phyloP scores from a whole-genome alignment of 768 basidiomycete species.

The Myochromella boudieri region DNA sequence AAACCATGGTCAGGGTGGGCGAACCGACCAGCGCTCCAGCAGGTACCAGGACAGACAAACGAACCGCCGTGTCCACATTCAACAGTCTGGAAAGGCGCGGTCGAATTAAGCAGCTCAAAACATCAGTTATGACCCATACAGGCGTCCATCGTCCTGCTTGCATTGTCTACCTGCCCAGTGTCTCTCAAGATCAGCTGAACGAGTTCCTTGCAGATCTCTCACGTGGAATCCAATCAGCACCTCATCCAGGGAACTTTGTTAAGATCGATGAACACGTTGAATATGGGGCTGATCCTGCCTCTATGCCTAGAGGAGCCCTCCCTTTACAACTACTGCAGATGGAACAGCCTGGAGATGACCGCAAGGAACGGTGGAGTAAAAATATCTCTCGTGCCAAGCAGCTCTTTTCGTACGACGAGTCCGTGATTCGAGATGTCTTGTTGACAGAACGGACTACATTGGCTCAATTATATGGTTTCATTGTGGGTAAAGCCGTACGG shows the following conservation, averaged over 20 bases:
- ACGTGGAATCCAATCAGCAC: constrained; percentile 33
- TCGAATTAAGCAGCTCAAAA: constrained; percentile 69
- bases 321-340: constrained; percentile 47
- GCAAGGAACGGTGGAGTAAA: constrained; percentile 44
- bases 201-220: constrained; percentile 58
- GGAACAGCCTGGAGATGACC: constrained; percentile 40
- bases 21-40: constrained; percentile 70
- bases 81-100: constrained; percentile 63
- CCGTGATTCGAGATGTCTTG: constrained; percentile 57
- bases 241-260: constrained; percentile 37
- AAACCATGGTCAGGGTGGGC: constrained; percentile 52
- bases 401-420: constrained; percentile 52
- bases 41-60: constrained; percentile 71
- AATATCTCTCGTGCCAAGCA: constrained; percentile 47
- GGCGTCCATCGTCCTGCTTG: constrained; percentile 58
- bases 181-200: constrained; percentile 52
- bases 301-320: constrained; percentile 30
- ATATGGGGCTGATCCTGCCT: constrained; percentile 45
- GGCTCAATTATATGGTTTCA: constrained; percentile 75
- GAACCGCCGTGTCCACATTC: constrained; percentile 63
- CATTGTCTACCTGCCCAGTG: constrained; percentile 65
- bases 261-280: constrained; percentile 55
- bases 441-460: constrained; percentile 69
- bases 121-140: constrained; percentile 56
- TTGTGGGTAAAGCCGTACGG: constrained; percentile 64